Base-by-base conservation (phyloP, 1,139 yeast species). In the Tardiomyces depauwii region DNA sequence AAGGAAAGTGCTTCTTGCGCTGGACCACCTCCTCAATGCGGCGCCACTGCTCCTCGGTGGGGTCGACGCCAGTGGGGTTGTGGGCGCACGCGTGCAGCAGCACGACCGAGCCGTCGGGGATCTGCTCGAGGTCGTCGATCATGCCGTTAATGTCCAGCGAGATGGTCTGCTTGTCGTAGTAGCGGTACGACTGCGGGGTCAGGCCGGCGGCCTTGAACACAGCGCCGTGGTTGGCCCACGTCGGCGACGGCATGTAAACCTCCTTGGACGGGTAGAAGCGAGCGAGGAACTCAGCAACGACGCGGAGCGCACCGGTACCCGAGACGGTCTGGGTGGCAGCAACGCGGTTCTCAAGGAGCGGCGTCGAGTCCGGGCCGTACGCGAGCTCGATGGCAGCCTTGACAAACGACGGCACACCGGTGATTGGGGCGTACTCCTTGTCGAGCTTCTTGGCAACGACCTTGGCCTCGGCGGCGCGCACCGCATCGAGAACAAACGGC, bases 41-140 rank as follows among this genome's bases (percentile, higher is more conserved):
- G 49, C 70, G 69, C 96, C 96, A 89, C 62, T 89, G 89, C 44
- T 80, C 84, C 44, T 66, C 66, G 12, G 85, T 74, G 51, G 94
- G 93, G 63, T 89, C 97, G 52, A 89, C 79, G 32, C 96, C 97
- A 13, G 96, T 89, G 40, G 97, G 97, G 67, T 89, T 89, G 71
- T 89, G 97, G 59, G 96, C 93, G 62, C 96, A 88, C 5, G 95
- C 95, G 67, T 89, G 97, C 51, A 89, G 73, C 47, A 89, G 68
- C 36, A 89, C 80, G 51, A 85, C 76, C 40, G 63, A 63, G 36
- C 62, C 62, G 21, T 47, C 62, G 45, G 91, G 89, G 25, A 96
- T 96, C 27, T 65, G 49, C 47, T 76, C 71, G 54, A 91, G 80
- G 51, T 91, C 74, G 30, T 62, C 63, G 36, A 89, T 61, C 58